Base-by-base conservation (phyloP, 169 alveolate genomes). In the Fabrea salina region DNA sequence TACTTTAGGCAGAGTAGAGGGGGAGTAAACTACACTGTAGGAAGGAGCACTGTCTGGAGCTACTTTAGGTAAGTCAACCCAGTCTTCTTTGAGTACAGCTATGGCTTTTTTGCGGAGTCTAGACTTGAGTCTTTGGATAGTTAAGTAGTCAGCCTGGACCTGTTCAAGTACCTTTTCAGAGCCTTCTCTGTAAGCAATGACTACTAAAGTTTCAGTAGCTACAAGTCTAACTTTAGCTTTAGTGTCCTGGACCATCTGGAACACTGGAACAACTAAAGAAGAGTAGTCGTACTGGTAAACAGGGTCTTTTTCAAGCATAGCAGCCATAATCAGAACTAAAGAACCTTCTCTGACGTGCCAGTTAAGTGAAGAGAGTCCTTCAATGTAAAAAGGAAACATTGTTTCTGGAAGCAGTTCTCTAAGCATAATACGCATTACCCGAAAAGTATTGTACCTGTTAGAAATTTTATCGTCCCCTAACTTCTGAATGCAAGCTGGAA, bases 331-430 rank as follows among this genome's bases (percentile, higher is more conserved):
- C 1, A 68, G 39, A 16, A 43, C 30, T 2, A 68, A 32, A 37
- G 50, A 43, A n/a, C 61, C 78, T 27, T 68, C 78, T 7, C 78
- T 22, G 25, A 43, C 35, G 4, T 68, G 78, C 78, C 78, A 68
- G 35, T 68, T 68, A 13, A 25, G 43, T 25, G 37, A n/a, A n/a
- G 40, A 25, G 11, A 68, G 35, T 8, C 35, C 35, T 44, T 68
- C 22, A 8, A 68, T 8, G 16, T 43, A 68, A n/a, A 41, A 40
- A 16, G 78, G 78, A 27, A 68, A 68, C 22, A 41, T 16, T 7
- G 37, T 19, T 1, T 68, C 78, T 40, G 78, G 64, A 1, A 11
- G 0, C 27, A 43, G 25, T 68, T 68, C 66, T 40, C 66, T n/a
- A 16, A 68, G 25, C 11, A 68, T n/a, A 8, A 22, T 13, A 1